These are phyloP conservation scores for Aureobasidium leucospermi DNA, from an alignment of 2,329 filamentous ascomycete species.

Conservation along the genomic window DNA sequence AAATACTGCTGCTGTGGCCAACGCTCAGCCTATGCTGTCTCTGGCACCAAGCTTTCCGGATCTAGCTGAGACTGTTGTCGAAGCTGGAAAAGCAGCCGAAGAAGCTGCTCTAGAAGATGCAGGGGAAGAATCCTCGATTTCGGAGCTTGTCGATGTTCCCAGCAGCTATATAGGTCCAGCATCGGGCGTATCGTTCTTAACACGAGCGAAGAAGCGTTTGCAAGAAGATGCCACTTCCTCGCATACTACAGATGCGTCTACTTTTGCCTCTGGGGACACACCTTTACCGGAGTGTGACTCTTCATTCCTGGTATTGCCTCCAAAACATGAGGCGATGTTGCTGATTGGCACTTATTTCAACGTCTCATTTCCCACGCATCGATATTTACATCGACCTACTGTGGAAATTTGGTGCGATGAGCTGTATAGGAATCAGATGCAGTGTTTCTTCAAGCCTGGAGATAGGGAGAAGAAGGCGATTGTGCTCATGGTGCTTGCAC, in stretches of 20 bases:
- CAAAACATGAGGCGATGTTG: not conserved
- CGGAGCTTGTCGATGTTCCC: not conserved
- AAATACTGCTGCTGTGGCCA: not conserved
- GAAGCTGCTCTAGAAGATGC: too few relatives aligned
- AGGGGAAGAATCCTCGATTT: not conserved
- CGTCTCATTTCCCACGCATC: not conserved
- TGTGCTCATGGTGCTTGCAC: slow-evolving; percentile 2
- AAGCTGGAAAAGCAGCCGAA: not conserved
- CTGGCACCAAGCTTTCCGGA: too few relatives aligned
- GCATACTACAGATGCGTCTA: not conserved
- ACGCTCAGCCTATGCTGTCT: too few relatives aligned
- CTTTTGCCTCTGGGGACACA: slow-evolving; percentile 7
- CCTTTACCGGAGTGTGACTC: slow-evolving; percentile 7
- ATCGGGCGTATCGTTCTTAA: not conserved
- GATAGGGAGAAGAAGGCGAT: slow-evolving; percentile 3
- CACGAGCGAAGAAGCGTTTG: not conserved
- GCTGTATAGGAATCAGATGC: not conserved
- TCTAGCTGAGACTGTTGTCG: not conserved
- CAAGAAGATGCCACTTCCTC: not conserved
- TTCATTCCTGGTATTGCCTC: slow-evolving; percentile 1
- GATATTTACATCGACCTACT: slow-evolving; percentile 1
- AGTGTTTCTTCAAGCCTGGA: not conserved
- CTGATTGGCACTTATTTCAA: slow-evolving; percentile 4
- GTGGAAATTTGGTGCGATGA: not conserved
- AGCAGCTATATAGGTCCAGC: slow-evolving; percentile 4